Conservation (phyloP, 2,329 filamentous ascomycete genomes). For the Monascus ruber region DNA sequence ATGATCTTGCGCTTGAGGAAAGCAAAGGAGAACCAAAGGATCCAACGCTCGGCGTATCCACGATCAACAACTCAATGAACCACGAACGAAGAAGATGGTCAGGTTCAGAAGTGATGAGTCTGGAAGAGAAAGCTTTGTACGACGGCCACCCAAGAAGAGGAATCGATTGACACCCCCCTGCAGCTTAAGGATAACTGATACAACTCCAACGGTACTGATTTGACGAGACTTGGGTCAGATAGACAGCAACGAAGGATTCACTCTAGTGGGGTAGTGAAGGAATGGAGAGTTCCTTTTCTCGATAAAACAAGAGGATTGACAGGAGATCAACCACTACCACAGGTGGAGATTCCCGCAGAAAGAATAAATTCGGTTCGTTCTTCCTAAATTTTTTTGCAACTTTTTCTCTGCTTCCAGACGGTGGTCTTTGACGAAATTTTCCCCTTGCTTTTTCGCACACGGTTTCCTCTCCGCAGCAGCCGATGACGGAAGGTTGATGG, state of each 20-base stretch:
- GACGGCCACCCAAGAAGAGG: too few relatives aligned
- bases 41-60: neutral
- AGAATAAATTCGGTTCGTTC: conserved; percentile 4
- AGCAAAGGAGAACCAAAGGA: conserved; percentile 6
- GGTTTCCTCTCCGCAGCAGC: neutral
- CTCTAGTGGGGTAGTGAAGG: conserved; percentile 1
- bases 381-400: too few relatives aligned
- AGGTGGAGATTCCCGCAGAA: conserved; percentile 12
- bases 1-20: conserved; percentile 8
- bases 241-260: too few relatives aligned
- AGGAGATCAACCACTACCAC: conserved; percentile 8
- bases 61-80: conserved; percentile 9
- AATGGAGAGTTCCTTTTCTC: conserved; percentile 2
- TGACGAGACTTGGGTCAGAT: too few relatives aligned
- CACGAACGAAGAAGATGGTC: conserved; percentile 10
- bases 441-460: too few relatives aligned
- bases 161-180: too few relatives aligned
- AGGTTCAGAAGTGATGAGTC: conserved; percentile 8
- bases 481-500: conserved; percentile 1
- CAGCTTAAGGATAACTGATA: too few relatives aligned
- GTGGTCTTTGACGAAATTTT: too few relatives aligned
- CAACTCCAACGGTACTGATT: too few relatives aligned
- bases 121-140: conserved; percentile 8
- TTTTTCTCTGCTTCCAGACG: too few relatives aligned
- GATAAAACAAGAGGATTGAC: conserved; percentile 10